phyloP scores from a whole-genome alignment of 2,329 filamentous ascomycete genomes.

The Verruconis gallopava region DNA sequence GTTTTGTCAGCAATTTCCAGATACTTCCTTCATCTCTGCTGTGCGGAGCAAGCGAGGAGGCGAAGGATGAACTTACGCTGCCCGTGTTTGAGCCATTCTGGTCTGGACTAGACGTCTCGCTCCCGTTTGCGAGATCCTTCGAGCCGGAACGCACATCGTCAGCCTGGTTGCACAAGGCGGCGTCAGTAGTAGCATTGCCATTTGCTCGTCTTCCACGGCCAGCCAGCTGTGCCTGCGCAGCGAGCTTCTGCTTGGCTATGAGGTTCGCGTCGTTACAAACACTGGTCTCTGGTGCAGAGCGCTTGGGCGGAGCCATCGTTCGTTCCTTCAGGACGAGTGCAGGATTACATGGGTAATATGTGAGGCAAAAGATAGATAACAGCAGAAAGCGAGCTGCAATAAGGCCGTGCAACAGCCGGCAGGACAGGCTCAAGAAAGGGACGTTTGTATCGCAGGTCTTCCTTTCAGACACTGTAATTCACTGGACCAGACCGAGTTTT shows the following conservation, averaged over 20 bases:
- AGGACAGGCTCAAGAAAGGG: not conserved
- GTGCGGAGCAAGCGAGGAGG: not conserved
- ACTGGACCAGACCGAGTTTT: not conserved
- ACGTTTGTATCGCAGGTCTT: not conserved
- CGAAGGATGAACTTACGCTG: not conserved
- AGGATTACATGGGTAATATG: not conserved
- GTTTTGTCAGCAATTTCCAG: slow-evolving; percentile 12
- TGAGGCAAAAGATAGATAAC: not conserved
- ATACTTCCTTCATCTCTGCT: not conserved
- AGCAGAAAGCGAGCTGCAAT: not conserved
- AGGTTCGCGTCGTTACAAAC: slow-evolving; percentile 5
- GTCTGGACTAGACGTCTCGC: not conserved
- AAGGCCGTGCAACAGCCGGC: not conserved
- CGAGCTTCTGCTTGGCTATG: slow-evolving; percentile 9
- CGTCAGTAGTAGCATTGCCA: slow-evolving; percentile 2
- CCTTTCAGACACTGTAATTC: not conserved
- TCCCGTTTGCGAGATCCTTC: slow-evolving; percentile 4
- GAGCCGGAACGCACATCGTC: not conserved
- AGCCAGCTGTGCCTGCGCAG: slow-evolving; percentile 7
- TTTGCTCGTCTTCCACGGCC: slow-evolving; percentile 1
- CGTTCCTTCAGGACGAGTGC: not conserved
- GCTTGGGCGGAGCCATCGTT: slow-evolving; percentile 8
- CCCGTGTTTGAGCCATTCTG: not conserved
- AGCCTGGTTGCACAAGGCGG: not conserved
- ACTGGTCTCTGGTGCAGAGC: not conserved